phyloP scores from a whole-genome alignment of 139 green algal genomes.

The Nannochloris sp. region DNA sequence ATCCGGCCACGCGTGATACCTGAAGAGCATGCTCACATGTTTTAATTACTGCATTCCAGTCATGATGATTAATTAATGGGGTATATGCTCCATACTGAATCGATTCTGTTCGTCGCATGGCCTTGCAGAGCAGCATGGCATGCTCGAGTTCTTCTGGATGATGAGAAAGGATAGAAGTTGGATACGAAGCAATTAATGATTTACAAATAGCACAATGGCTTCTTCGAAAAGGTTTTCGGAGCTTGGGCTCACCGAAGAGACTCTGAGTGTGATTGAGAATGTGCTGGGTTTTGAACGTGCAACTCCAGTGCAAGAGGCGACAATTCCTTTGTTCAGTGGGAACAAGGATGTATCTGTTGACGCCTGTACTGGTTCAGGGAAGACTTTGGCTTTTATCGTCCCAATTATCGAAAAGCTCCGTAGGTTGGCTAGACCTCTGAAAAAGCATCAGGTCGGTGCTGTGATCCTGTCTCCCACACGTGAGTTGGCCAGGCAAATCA shows the following conservation, averaged over 20 bases:
- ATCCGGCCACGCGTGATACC: too few relatives aligned
- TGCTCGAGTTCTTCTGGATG: too few relatives aligned
- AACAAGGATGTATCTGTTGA: slow-evolving; percentile 97
- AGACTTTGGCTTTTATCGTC: slow-evolving; percentile 95
- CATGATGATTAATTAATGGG: too few relatives aligned
- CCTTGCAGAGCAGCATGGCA: too few relatives aligned
- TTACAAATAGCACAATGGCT: background rate
- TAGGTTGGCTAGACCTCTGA: slow-evolving; percentile 47
- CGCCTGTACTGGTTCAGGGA: slow-evolving; percentile 90
- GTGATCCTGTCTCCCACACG: slow-evolving; percentile 87
- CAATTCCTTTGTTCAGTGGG: slow-evolving; percentile 79
- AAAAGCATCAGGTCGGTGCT: slow-evolving; percentile 75
- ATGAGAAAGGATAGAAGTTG: too few relatives aligned
- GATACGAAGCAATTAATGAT: background rate
- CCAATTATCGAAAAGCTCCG: slow-evolving; percentile 83
- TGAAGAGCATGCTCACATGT: too few relatives aligned
- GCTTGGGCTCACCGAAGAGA: slow-evolving; percentile 13
- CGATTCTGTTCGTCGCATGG: too few relatives aligned
- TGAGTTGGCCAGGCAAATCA: slow-evolving; percentile 89
- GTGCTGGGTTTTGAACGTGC: slow-evolving; percentile 48
- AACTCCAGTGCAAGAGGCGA: slow-evolving; percentile 89
- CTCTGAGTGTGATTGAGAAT: slow-evolving; percentile 40
- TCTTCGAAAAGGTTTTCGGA: background rate
- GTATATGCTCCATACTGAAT: too few relatives aligned
- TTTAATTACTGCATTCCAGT: too few relatives aligned